Evolutionary conservation across 169 alveolate genomes (phyloP).

Genomic region (Eimeria sp.): DNA sequence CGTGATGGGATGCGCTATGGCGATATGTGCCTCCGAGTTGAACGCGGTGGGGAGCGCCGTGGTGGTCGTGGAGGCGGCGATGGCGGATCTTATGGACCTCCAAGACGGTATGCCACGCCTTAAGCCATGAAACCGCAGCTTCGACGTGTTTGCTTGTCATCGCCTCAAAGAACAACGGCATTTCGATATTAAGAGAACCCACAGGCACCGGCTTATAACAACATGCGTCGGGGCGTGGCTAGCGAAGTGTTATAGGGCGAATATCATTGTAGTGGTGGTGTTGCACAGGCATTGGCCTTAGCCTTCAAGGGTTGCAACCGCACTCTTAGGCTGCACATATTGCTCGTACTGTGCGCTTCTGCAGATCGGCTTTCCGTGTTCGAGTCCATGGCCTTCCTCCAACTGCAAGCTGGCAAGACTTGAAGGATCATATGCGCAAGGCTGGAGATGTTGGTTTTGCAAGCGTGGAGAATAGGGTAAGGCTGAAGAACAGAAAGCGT

Average conservation of each 20-base stretch:
- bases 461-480: conserved; percentile 86
- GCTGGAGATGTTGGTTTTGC: conserved; percentile 92
- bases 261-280: neutral
- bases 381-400: conserved; percentile 89
- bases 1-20: conserved; percentile 87
- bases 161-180: neutral
- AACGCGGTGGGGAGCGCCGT: conserved; percentile 59
- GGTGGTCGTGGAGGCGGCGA: conserved; percentile 57
- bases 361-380: conserved; percentile 89
- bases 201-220: neutral
- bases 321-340: neutral
- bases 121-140: neutral
- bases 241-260: neutral
- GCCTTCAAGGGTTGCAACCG: neutral
- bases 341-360: neutral
- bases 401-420: conserved; percentile 91
- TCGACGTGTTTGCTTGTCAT: neutral
- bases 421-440: conserved; percentile 91
- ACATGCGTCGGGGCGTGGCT: neutral
- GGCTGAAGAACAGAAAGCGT: neutral
- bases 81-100: conserved; percentile 58
- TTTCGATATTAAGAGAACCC: neutral
- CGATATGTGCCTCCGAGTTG: conserved; percentile 73
- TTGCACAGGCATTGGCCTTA: neutral
- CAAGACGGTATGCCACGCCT: conserved; percentile 14